Percentiles rank a stretch among this genome's conserved stretches.
These are phyloP conservation scores for Diaporthe ampelina DNA, from an alignment of 2,329 filamentous ascomycete genomes.

Conservation along the genomic window DNA sequence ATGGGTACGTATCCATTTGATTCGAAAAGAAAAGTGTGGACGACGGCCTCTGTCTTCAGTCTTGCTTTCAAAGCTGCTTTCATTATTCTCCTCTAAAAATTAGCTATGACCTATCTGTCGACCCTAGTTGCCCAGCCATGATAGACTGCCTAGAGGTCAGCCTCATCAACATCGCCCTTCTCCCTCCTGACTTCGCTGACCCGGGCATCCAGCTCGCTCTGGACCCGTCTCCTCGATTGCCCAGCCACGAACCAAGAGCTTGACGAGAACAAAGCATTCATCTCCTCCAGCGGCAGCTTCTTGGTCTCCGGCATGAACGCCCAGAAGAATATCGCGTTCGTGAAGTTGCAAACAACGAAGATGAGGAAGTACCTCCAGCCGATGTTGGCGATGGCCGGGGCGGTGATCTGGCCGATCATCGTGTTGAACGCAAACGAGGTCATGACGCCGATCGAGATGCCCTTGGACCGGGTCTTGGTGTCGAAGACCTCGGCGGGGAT, in stretches of 20 bases:
- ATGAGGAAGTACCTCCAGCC: slow-evolving; percentile 43
- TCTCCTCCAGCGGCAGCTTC: slow-evolving; percentile 41
- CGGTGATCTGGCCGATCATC: slow-evolving; percentile 40
- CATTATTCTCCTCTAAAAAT: too few relatives aligned
- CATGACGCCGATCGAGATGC: slow-evolving; percentile 27
- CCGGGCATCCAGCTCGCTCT: slow-evolving; percentile 10
- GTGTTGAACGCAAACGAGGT: slow-evolving; percentile 38
- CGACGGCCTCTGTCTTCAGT: too few relatives aligned
- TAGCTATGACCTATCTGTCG: background rate
- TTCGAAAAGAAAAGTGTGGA: too few relatives aligned
- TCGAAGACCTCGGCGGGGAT: slow-evolving; percentile 35
- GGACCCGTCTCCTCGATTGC: background rate
- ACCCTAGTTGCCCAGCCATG: background rate
- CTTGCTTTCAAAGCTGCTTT: too few relatives aligned
- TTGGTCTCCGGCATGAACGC: slow-evolving; percentile 42
- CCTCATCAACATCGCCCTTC: slow-evolving; percentile 5
- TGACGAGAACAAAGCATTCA: slow-evolving; percentile 33
- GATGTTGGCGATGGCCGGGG: slow-evolving; percentile 39
- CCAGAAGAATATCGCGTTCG: slow-evolving; percentile 41
- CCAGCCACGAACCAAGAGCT: slow-evolving; percentile 17
- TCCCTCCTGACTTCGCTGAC: slow-evolving; percentile 11
- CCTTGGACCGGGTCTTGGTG: slow-evolving; percentile 20
- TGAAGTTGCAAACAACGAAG: slow-evolving; percentile 41
- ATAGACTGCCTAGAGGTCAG: background rate
- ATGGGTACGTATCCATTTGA: too few relatives aligned